These are phyloP conservation scores for Calocera cornea DNA, from an alignment of 768 basidiomycete species.

Conservation along the genomic window DNA sequence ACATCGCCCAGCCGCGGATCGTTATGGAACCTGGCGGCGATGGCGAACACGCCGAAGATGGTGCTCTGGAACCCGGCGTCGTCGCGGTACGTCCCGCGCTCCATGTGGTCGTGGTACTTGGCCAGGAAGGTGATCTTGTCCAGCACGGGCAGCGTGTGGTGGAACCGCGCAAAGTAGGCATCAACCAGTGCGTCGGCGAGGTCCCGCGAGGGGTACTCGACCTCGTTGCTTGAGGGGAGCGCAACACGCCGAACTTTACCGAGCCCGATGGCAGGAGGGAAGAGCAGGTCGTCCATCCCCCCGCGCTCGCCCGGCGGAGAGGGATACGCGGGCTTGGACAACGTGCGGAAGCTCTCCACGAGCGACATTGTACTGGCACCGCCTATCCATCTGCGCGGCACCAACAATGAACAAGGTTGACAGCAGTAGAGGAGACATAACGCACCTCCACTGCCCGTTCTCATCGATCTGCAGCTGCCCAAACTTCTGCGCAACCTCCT, in stretches of 20 bases:
- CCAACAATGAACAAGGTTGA: too few species aligned
- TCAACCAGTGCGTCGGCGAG: slow-evolving; percentile 78
- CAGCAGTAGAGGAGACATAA: too few species aligned
- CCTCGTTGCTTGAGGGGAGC: slow-evolving; percentile 70
- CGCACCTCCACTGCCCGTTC: slow-evolving; percentile 62
- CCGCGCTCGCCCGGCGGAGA: neutral
- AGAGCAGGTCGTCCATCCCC: slow-evolving; percentile 38
- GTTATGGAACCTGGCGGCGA: slow-evolving; percentile 63
- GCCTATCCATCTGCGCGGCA: slow-evolving; percentile 63
- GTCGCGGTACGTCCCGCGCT: slow-evolving; percentile 29
- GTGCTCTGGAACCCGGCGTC: slow-evolving; percentile 69
- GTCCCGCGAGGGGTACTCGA: slow-evolving; percentile 74
- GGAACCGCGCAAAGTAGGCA: slow-evolving; percentile 74
- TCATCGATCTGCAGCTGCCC: slow-evolving; percentile 81
- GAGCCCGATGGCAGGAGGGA: slow-evolving; percentile 76
- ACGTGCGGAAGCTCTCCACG: slow-evolving; percentile 66
- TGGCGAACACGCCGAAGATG: slow-evolving; percentile 82
- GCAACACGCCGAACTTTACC: slow-evolving; percentile 56
- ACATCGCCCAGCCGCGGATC: slow-evolving; percentile 46
- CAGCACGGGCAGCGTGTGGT: slow-evolving; percentile 77
- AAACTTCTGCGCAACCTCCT: slow-evolving; percentile 57
- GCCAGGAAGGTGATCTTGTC: slow-evolving; percentile 73
- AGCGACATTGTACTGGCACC: slow-evolving; percentile 86
- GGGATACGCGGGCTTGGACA: slow-evolving; percentile 25
- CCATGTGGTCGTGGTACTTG: slow-evolving; percentile 63